Evolutionary conservation across 163 green algal genomes (phyloP), one percentile per base, ranked within the genome.

Genomic region (Volvox carteri): DNA sequence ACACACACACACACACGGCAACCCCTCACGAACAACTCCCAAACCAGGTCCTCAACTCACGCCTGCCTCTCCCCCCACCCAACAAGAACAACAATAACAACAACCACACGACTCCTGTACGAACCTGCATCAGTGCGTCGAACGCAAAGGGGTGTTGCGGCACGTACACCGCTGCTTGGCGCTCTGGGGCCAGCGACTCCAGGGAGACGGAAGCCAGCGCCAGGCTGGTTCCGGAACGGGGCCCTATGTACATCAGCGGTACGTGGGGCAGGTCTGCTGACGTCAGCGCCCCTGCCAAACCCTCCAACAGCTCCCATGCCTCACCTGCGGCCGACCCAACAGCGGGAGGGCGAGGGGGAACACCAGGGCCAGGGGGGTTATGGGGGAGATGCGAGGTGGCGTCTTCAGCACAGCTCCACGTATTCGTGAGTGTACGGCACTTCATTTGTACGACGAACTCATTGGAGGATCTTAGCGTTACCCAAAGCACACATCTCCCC

Each of bases 251-350:
- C 84, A 68, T 5, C 72, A 89, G 30, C 28, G 72, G 84, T 54
- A 74, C 67, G 50, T 30, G 11, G 7, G 23, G 12, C 68, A 89
- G 70, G 52, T 84, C 84, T n/a, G 84, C 46, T 33, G 62, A 78
- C 39, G 70, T 72, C 54, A 89, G 72, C 41, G 54, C 12, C 8
- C 39, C 54, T 0, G 84, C 54, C 72, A 89, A 39, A 0, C 18
- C 41, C 54, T 89, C 84, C 28, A 89, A 18, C 54, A 89, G 84
- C 84, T 89, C 84, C 84, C 84, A 89, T 0, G 72, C 84, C 70
- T 84, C 84, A 25, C 84, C 84, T 89, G 41, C 14, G 23, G 50
- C 30, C 39, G 39, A 44, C 14, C 16, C 33, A 41, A 46, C 12
- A 78, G 39, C 3, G 70, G 39, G 70, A 30, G 42, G 39, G 12